Evolutionary conservation across 352 stramenopile genomes (phyloP), one percentile per base, ranked within the genome.

Genomic region (Pythium apleroticum): DNA sequence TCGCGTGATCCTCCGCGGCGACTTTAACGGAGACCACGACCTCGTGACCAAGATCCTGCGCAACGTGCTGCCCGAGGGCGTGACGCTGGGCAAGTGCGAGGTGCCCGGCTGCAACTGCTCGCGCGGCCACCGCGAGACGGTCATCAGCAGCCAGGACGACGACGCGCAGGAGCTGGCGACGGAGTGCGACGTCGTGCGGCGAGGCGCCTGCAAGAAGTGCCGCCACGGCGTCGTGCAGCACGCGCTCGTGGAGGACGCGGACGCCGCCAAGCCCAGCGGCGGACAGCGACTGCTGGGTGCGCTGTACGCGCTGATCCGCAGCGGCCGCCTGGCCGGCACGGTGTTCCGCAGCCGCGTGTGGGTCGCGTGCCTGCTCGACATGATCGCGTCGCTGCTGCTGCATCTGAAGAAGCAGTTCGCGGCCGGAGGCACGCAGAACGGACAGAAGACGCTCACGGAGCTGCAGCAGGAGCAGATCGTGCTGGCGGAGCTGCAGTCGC

Each of bases 181-280:
- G 35, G 46, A 60, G 19, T 52, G 75, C 22, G 73, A 80, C 43
- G 28, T 79, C 9, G 19, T 91, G 4, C 60, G 75, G 25, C 57
- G 46, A 0, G 71, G 68, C 0, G 67, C 80, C 53, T 94, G 85
- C 65, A 72, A 75, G 19, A 84, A 79, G 24, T 94, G 85, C 62
- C 75, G 88, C 45, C 85, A 94, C 49, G 81, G 83, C 15, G 75
- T 87, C 19, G 64, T 92, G 25, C 83, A 92, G 58, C 85, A 94
- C 57, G 58, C 66, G 7, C 71, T 94, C 12, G 59, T 82, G 15
- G 31, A 83, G 15, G 57, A 71, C n/a, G 72, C 84, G 43, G 75
- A 83, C 24, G 69, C 61, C 0, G 20, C 57, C 53, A 62, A 65
- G 37, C 71, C 75, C 2, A 89, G 72, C 73, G 79, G 80, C n/a